Evolutionary conservation across 2,329 filamentous ascomycete genomes (phyloP).

Genomic region (Fonsecaea erecta): DNA sequence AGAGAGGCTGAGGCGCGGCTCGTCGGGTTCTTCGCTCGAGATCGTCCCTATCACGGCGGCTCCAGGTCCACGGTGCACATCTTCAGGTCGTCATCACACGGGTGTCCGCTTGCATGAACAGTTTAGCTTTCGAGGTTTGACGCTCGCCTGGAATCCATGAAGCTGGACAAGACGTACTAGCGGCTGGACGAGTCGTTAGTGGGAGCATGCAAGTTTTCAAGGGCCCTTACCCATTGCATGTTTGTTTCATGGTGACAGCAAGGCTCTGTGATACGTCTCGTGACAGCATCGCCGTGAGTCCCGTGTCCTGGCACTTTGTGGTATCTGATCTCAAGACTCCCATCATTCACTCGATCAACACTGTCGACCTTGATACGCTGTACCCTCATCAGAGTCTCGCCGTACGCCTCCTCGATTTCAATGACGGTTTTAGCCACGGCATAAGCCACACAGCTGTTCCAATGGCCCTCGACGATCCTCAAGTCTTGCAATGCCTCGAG

Average conservation of each 20-base stretch:
- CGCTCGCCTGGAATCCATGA: conserved; percentile 29
- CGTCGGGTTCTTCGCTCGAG: not conserved
- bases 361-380: conserved; percentile 26
- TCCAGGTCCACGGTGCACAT: not conserved
- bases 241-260: conserved; percentile 23
- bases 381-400: conserved; percentile 9
- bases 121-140: conserved; percentile 27
- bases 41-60: not conserved
- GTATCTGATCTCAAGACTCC: conserved; percentile 21
- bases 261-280: conserved; percentile 18
- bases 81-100: not conserved
- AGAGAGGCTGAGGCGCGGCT: conserved; percentile 11
- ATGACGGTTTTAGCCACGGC: conserved; percentile 23
- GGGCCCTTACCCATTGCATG: conserved; percentile 28
- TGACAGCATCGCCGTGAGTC: conserved; percentile 10
- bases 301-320: conserved; percentile 20
- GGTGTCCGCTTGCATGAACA: conserved; percentile 20
- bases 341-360: conserved; percentile 25
- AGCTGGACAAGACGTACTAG: conserved; percentile 27
- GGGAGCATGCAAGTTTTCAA: not conserved
- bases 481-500: conserved; percentile 26
- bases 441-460: conserved; percentile 33
- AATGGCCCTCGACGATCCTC: conserved; percentile 27
- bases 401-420: conserved; percentile 21
- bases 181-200: conserved; percentile 20